These are phyloP conservation scores for Hibiscus mutabilis DNA, from an alignment of 345 rosid species.

Conservation along the genomic window DNA sequence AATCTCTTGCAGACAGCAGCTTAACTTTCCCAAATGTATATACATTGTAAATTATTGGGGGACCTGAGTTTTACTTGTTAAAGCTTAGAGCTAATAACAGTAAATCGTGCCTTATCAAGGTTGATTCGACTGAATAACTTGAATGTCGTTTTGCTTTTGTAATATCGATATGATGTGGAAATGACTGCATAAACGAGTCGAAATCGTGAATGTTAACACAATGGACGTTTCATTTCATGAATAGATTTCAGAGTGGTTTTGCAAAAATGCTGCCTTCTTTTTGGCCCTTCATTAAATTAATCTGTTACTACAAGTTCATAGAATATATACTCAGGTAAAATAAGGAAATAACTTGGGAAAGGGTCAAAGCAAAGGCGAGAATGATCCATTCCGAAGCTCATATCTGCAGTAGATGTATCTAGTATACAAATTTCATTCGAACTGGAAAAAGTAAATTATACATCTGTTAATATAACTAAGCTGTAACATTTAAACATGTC, in stretches of 20 bases:
- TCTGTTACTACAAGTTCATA: background rate
- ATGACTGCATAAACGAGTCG: background rate
- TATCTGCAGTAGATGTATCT: slow-evolving; percentile 1
- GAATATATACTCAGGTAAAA: background rate
- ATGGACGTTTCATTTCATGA: background rate
- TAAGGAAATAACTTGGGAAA: background rate
- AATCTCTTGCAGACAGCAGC: background rate
- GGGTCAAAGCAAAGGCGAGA: background rate
- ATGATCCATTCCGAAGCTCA: slow-evolving; percentile 7
- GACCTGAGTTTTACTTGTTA: background rate
- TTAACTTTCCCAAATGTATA: background rate
- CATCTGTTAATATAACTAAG: slow-evolving; percentile 12
- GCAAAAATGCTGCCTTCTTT: background rate
- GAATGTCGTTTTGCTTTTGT: slow-evolving; percentile 1
- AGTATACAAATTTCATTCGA: slow-evolving; percentile 17
- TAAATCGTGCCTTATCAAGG: slow-evolving; percentile 7
- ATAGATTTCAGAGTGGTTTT: background rate
- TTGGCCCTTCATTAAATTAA: background rate
- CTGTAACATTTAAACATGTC: slow-evolving; percentile 9
- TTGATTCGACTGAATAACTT: slow-evolving; percentile 1
- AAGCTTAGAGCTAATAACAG: background rate
- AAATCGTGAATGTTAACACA: background rate
- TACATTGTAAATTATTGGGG: slow-evolving; percentile 2
- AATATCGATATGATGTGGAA: background rate
- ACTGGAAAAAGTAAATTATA: background rate